Evolutionary conservation across 1,284 basidiomycete species (phyloP), one percentile per base, ranked within the genome.

Genomic region (Sphagnurus paluster): DNA sequence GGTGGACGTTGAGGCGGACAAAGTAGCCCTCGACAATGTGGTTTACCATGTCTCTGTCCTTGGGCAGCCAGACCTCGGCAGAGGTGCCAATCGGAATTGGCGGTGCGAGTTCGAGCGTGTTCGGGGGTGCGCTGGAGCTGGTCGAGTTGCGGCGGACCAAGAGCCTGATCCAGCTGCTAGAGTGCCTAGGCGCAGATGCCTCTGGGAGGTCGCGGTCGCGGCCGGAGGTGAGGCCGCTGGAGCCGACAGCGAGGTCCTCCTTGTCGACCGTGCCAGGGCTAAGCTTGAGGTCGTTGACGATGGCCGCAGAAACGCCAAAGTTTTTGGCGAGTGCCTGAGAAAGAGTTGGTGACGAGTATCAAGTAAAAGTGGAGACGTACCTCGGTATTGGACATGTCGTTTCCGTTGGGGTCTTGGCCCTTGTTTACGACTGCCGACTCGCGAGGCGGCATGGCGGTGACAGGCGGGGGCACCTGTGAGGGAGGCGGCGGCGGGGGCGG

Each of bases 231-330:
- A 89, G 76, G 26, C 82, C 84, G 50, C 69, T 77, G 3, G 82
- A 82, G 28, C 86, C 87, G 21, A 89, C 82, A 2, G 84, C 84
- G 5, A 90, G 72, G 60, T 89, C 87, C 58, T 90, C 87, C 55
- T 66, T 80, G 59, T 85, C 84, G 13, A 61, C 62, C 19, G 63
- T 52, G 9, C 62, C 56, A n/a, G 71, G 68, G 26, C 67, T 69
- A 35, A 85, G 68, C 44, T 77, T 75, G 50, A 85, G 71, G 52
- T 81, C 81, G 51, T 70, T 78, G 44, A 87, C 78, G 51, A 90
- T 88, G 28, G 76, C 74, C 17, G 78, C 70, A 41, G 83, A 77
- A 20, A 90, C 87, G 44, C 88, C 88, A 58, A 90, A 90, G 58
- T 75, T 83, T 67, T 84, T 87, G 39, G 84, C 87, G 32, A 90